Evolutionary conservation across 805 yeast species (phyloP).

Genomic region (Zygosaccharomyces pseudorouxii): DNA sequence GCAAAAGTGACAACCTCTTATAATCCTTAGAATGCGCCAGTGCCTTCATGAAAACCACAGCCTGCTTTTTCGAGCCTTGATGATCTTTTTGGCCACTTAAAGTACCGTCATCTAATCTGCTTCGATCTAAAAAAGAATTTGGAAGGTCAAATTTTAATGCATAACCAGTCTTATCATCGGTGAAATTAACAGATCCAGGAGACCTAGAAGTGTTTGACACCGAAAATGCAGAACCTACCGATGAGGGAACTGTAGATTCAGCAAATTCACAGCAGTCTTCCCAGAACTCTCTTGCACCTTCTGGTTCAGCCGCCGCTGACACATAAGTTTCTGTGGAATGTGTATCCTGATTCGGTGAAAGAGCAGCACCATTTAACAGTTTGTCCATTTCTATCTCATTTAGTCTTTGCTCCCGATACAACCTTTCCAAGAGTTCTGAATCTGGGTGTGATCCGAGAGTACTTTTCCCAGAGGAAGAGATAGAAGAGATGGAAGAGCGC

Average conservation of each 20-base stretch:
- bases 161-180: not conserved
- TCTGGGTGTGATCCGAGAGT: not conserved
- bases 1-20: not conserved
- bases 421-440: not conserved
- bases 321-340: slow-evolving; percentile 1
- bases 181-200: not conserved
- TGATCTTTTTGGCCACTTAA: not conserved
- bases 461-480: not conserved
- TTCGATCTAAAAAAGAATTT: not conserved
- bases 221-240: not conserved
- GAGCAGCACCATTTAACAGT: not conserved
- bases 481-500: not conserved
- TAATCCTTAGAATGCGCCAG: not conserved
- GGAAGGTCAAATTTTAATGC: not conserved
- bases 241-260: not conserved
- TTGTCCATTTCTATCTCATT: slow-evolving; percentile 2
- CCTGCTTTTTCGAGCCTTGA: not conserved
- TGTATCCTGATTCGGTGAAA: not conserved
- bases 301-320: not conserved
- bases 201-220: not conserved
- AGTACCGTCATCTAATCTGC: not conserved
- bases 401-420: not conserved
- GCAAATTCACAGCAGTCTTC: not conserved
- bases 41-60: not conserved
- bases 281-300: not conserved